Evolutionary conservation across 2,329 filamentous ascomycete species (phyloP).

Genomic region (Arthrobotrys iridis): DNA sequence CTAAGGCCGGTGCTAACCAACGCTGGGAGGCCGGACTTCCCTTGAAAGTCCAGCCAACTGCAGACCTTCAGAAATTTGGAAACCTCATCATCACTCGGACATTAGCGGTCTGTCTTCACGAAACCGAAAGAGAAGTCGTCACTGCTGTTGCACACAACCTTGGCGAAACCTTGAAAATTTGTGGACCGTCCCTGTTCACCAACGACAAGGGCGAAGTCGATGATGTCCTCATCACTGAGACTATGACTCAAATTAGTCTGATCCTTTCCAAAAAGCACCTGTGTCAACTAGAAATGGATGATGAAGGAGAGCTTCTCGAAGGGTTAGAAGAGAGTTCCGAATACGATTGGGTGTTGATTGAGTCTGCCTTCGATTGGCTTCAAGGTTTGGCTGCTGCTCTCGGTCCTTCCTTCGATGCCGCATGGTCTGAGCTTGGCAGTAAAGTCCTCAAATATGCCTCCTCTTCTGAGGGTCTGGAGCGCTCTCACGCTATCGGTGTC

Average conservation of each 20-base stretch:
- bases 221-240: constrained; percentile 69
- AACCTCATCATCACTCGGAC: constrained; percentile 86
- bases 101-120: constrained; percentile 84
- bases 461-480: constrained; percentile 85
- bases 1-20: constrained; percentile 72
- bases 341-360: constrained; percentile 96
- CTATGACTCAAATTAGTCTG: constrained; percentile 77
- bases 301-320: constrained; percentile 77
- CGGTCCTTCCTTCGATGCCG: constrained; percentile 80
- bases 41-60: constrained; percentile 78
- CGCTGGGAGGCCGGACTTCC: constrained; percentile 93
- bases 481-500: constrained; percentile 87
- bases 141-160: constrained; percentile 96
- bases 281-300: constrained; percentile 86
- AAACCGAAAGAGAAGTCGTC: constrained; percentile 92
- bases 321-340: constrained; percentile 80
- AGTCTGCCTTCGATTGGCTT: constrained; percentile 90
- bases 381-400: constrained; percentile 84
- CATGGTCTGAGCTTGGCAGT: constrained; percentile 97
- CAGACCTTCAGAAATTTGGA: constrained; percentile 83
- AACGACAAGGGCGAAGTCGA: constrained; percentile 69
- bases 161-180: constrained; percentile 87
- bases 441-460: constrained; percentile 86
- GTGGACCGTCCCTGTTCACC: constrained; percentile 84
- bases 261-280: constrained; percentile 91